A percentile compares a stretch with the other conserved stretches of the same genome.
These are phyloP conservation scores for Dendrocalamus sinicus DNA, from an alignment of 176 grass and related monocot genomes.

Conservation along the genomic window DNA sequence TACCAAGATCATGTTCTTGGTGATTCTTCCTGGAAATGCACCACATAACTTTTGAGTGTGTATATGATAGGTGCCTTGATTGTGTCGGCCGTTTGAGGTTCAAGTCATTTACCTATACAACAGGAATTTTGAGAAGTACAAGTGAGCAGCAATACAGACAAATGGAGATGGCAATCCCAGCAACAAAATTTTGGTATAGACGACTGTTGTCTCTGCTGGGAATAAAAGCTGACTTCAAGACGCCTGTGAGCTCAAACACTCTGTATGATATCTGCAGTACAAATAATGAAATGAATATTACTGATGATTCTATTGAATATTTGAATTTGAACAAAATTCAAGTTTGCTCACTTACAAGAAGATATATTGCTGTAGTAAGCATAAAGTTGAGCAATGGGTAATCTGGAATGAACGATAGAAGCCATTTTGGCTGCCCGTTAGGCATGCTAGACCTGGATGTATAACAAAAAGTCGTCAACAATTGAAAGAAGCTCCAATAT, in stretches of 20 bases:
- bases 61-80: background rate
- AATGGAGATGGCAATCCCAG: conserved; percentile 57
- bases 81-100: background rate
- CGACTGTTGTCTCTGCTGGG: conserved; percentile 72
- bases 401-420: conserved; percentile 70
- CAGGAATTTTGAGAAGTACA: conserved; percentile 71
- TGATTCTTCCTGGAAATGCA: conserved; percentile 1
- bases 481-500: background rate
- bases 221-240: conserved; percentile 64
- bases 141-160: conserved; percentile 68
- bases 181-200: conserved; percentile 72
- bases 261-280: conserved; percentile 75
- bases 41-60: background rate
- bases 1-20: conserved; percentile 16
- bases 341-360: conserved; percentile 58
- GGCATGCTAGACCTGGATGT: conserved; percentile 74
- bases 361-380: conserved; percentile 64
- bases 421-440: conserved; percentile 86
- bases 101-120: conserved; percentile 63
- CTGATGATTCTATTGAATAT: background rate
- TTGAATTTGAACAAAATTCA: conserved; percentile 23
- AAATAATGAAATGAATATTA: conserved; percentile 23
- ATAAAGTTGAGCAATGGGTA: conserved; percentile 83
- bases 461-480: background rate
- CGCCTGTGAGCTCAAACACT: conserved; percentile 58